Evolutionary conservation across 306 rosid genomes (phyloP).

Genomic region (Carpinus viminea): DNA sequence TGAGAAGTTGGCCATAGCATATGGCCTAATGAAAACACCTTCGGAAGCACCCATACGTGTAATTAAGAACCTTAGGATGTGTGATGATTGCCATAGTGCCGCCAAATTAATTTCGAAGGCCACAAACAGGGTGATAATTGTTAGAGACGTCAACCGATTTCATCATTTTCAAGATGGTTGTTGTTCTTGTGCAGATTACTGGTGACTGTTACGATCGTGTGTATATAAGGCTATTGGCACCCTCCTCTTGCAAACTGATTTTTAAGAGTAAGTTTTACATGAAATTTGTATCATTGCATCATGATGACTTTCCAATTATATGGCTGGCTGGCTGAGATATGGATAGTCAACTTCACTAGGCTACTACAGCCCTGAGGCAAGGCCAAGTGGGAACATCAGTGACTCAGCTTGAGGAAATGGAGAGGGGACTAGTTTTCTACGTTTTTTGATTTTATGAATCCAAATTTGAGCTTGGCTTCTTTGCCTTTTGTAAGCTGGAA

Average conservation of each 20-base stretch:
- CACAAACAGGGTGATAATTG: constrained; percentile 23
- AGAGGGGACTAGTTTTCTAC: not conserved
- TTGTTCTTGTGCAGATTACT: constrained; percentile 36
- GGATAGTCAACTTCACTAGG: not conserved
- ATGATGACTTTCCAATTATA: not conserved
- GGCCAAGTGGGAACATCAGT: not conserved
- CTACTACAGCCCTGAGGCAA: not conserved
- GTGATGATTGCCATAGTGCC: constrained; percentile 37
- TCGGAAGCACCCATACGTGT: constrained; percentile 27
- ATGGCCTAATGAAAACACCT: constrained; percentile 34
- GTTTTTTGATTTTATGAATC: not conserved
- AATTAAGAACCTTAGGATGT: constrained; percentile 35
- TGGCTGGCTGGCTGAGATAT: not conserved
- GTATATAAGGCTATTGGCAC: too few species aligned
- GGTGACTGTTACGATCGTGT: not conserved
- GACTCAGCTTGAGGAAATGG: not conserved
- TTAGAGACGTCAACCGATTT: constrained; percentile 34
- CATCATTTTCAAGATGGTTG: constrained; percentile 34
- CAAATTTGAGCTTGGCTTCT: not conserved
- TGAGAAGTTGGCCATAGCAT: constrained; percentile 40
- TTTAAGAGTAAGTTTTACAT: too few species aligned
- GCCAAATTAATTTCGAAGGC: constrained; percentile 33
- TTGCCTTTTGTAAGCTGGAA: not conserved
- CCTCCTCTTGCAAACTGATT: too few species aligned
- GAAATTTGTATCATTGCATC: too few species aligned